A percentile compares a stretch with the other conserved stretches of the same genome.
Evolutionary conservation across 371 early-diverging fungal species (phyloP).

Genomic region (Mortierella sp.): DNA sequence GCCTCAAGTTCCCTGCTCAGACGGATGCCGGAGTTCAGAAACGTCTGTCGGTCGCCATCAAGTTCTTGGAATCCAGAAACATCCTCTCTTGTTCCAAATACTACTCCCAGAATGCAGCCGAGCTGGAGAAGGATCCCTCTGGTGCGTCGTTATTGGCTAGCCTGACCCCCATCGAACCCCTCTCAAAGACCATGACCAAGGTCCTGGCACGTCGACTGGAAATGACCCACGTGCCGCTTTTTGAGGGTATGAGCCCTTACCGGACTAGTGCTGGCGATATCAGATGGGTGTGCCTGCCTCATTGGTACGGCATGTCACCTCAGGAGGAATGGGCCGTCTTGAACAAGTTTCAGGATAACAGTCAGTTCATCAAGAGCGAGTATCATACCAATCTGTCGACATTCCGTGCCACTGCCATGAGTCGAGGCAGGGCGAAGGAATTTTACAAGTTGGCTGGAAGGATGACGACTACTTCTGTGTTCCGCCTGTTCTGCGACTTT

Average conservation of each 20-base stretch:
- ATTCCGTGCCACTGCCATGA: constrained; percentile 27
- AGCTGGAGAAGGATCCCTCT: neutral
- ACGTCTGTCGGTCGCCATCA: neutral
- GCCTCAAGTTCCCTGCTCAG: constrained; percentile 14
- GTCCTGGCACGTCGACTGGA: constrained; percentile 2
- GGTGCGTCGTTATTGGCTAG: neutral
- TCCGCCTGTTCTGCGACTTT: constrained; percentile 44
- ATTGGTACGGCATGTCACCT: constrained; percentile 21
- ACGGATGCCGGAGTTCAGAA: constrained; percentile 24
- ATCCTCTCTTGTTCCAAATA: neutral
- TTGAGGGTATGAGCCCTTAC: constrained; percentile 19
- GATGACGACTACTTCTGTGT: constrained; percentile 22
- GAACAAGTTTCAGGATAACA: constrained; percentile 16
- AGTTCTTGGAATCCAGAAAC: neutral
- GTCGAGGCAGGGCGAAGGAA: constrained; percentile 23
- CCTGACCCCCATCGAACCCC: constrained; percentile 7
- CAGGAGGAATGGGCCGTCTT: constrained; percentile 11
- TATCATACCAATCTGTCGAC: constrained; percentile 29
- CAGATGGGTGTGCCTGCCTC: constrained; percentile 34
- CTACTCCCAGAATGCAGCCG: neutral
- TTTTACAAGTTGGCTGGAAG: constrained; percentile 32
- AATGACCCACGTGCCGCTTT: constrained; percentile 2
- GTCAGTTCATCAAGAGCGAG: constrained; percentile 12
- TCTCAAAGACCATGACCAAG: constrained; percentile 13
- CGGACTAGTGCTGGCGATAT: constrained; percentile 27